Conservation (phyloP, 1,284 basidiomycete genomes). For the Cutaneotrichosporon daszewskae region DNA sequence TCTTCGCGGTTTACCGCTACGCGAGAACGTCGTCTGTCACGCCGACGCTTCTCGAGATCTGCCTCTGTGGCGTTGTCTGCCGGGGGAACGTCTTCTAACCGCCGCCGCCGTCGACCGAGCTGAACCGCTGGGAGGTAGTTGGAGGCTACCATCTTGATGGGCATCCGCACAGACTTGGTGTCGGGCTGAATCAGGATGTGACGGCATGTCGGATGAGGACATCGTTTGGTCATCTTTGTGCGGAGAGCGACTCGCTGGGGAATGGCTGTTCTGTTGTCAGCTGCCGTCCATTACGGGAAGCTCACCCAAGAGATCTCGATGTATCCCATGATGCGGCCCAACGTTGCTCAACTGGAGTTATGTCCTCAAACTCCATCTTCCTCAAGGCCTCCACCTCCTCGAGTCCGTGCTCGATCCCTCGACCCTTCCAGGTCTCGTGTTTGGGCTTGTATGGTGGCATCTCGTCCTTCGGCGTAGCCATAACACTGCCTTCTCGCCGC, state of each 20-base stretch:
- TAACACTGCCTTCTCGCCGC: slow-evolving; percentile 1
- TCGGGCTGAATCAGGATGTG: slow-evolving; percentile 98
- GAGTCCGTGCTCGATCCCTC: slow-evolving; percentile 18
- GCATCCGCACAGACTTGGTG: slow-evolving; percentile 88
- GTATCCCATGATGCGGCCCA: slow-evolving; percentile 76
- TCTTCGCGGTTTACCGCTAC: slow-evolving; percentile 2
- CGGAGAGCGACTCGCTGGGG: slow-evolving; percentile 84
- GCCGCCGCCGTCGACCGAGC: slow-evolving; percentile 50
- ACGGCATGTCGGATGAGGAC: slow-evolving; percentile 68
- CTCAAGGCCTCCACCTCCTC: slow-evolving; percentile 50
- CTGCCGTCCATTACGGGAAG: background rate
- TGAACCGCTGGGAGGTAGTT: slow-evolving; percentile 87
- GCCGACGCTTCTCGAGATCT: slow-evolving; percentile 2
- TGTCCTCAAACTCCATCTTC: slow-evolving; percentile 57
- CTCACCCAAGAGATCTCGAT: slow-evolving; percentile 61
- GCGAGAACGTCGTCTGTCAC: slow-evolving; percentile 10
- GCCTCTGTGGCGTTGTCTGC: slow-evolving; percentile 4
- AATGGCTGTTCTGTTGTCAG: slow-evolving; percentile 39
- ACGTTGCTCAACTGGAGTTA: slow-evolving; percentile 68
- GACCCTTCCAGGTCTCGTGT: slow-evolving; percentile 29
- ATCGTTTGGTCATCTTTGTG: slow-evolving; percentile 91
- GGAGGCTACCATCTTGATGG: slow-evolving; percentile 91
- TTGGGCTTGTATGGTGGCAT: slow-evolving; percentile 34
- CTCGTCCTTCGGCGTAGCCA: slow-evolving; percentile 32
- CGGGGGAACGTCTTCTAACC: slow-evolving; percentile 9